Conservation (phyloP, 371 early-diverging fungal genomes). For the Mucor irregularis region DNA sequence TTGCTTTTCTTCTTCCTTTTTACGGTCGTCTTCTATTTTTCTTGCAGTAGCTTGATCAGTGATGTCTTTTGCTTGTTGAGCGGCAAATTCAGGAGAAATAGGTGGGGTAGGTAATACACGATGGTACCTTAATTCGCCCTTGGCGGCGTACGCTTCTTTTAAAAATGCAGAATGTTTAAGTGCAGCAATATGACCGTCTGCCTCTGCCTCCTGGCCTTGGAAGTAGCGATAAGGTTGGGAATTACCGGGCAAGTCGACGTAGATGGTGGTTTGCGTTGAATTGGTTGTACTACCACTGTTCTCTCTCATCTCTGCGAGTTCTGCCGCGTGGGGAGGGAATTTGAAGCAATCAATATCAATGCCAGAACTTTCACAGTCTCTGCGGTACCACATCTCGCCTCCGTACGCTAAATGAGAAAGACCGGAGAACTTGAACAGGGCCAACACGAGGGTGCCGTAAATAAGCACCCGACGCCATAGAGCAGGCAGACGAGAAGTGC, state of each 20-base stretch:
- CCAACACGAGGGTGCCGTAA: conserved; percentile 2
- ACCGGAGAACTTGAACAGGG: conserved; percentile 4
- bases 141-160: conserved; percentile 14
- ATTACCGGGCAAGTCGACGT: conserved; percentile 24
- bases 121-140: conserved; percentile 28
- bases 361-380: conserved; percentile 8
- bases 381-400: conserved; percentile 1
- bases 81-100: conserved; percentile 15
- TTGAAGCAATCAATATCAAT: conserved; percentile 19
- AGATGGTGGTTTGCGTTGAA: conserved; percentile 8
- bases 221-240: conserved; percentile 25
- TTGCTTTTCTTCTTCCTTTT: conserved; percentile 4
- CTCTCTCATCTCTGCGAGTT: neutral
- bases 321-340: conserved; percentile 15
- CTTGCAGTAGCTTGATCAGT: neutral
- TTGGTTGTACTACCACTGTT: conserved; percentile 3
- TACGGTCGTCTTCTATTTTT: neutral
- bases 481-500: conserved; percentile 12
- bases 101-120: conserved; percentile 30
- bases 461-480: neutral
- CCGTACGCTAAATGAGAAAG: conserved; percentile 24
- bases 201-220: conserved; percentile 28
- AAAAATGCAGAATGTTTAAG: conserved; percentile 18
- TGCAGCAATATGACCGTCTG: conserved; percentile 18
- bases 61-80: conserved; percentile 14